Percentiles rank a stretch among this genome's conserved stretches.
Conservation (phyloP, 1,139 yeast genomes). For the Debaryomyces singareniensis region DNA sequence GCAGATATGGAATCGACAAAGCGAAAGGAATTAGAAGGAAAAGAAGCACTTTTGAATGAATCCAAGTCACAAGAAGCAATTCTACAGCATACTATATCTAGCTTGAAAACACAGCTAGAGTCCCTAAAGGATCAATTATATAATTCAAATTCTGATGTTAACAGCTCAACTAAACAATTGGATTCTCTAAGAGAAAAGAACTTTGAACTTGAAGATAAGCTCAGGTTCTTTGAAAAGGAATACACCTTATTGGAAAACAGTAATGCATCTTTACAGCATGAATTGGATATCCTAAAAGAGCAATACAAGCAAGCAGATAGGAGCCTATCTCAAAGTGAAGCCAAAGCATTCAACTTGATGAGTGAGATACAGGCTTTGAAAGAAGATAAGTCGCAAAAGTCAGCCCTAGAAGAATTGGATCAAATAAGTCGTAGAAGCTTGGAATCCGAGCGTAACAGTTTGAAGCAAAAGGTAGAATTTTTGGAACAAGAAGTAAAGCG, state of each 20-base stretch:
- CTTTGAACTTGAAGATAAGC: slow-evolving; percentile 17
- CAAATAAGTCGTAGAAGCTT: slow-evolving; percentile 12
- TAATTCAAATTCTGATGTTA: slow-evolving; percentile 11
- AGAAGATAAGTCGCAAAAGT: slow-evolving; percentile 9
- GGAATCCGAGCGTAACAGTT: slow-evolving; percentile 13
- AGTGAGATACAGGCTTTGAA: slow-evolving; percentile 6
- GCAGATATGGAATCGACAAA: background rate
- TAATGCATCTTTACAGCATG: slow-evolving; percentile 8
- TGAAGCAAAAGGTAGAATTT: slow-evolving; percentile 12
- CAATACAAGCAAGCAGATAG: slow-evolving; percentile 6
- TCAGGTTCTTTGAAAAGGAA: slow-evolving; percentile 22
- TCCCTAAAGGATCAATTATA: slow-evolving; percentile 15
- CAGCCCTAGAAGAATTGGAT: slow-evolving; percentile 20
- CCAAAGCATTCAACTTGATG: slow-evolving; percentile 12
- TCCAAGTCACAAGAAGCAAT: slow-evolving; percentile 13
- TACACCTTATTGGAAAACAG: slow-evolving; percentile 17
- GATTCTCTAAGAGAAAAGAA: slow-evolving; percentile 11
- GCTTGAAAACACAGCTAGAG: slow-evolving; percentile 15
- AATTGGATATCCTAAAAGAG: background rate
- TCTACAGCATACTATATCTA: slow-evolving; percentile 12
- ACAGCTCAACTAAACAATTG: slow-evolving; percentile 7
- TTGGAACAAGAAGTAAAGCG: slow-evolving; percentile 12
- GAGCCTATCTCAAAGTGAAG: slow-evolving; percentile 9
- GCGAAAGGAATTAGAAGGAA: slow-evolving; percentile 9
- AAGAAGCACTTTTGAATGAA: slow-evolving; percentile 15